Conservation (phyloP, 2,329 filamentous ascomycete genomes). For the Neofusicoccum sp. region DNA sequence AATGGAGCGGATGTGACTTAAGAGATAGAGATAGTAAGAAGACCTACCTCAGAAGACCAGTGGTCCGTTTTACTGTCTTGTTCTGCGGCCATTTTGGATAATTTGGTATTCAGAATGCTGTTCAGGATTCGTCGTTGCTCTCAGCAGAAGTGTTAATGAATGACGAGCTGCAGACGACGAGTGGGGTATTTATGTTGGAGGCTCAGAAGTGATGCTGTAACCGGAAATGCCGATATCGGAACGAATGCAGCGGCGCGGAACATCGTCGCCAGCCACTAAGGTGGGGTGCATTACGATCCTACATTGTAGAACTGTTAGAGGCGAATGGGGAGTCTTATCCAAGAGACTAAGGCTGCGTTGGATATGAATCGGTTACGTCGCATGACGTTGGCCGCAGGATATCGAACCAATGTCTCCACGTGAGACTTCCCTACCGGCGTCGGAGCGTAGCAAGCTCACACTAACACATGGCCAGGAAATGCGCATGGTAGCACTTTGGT, state of each 20-base stretch:
- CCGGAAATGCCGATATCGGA: conserved; percentile 12
- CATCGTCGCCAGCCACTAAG: neutral
- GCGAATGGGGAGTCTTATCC: neutral
- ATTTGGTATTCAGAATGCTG: neutral
- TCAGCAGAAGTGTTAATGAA: too few species aligned
- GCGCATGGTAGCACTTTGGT: too few species aligned
- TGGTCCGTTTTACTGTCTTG: neutral
- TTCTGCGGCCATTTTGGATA: neutral
- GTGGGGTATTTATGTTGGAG: conserved; percentile 10
- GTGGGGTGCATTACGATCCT: neutral
- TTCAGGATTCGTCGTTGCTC: neutral
- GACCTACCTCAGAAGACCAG: conserved; percentile 14
- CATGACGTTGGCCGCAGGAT: neutral
- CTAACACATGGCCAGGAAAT: too few species aligned
- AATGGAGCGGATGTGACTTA: neutral
- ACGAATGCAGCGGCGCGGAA: neutral
- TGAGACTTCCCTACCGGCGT: neutral
- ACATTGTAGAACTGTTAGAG: neutral
- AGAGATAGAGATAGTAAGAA: neutral
- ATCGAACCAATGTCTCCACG: neutral
- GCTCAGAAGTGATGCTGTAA: neutral
- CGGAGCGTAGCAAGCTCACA: neutral
- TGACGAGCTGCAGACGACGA: neutral
- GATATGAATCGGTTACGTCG: neutral
- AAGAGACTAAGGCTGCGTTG: neutral